Evolutionary conservation across 192 early-diverging fungal genomes (phyloP), one percentile per base, ranked within the genome.

Genomic region (Coemansia sp.): DNA sequence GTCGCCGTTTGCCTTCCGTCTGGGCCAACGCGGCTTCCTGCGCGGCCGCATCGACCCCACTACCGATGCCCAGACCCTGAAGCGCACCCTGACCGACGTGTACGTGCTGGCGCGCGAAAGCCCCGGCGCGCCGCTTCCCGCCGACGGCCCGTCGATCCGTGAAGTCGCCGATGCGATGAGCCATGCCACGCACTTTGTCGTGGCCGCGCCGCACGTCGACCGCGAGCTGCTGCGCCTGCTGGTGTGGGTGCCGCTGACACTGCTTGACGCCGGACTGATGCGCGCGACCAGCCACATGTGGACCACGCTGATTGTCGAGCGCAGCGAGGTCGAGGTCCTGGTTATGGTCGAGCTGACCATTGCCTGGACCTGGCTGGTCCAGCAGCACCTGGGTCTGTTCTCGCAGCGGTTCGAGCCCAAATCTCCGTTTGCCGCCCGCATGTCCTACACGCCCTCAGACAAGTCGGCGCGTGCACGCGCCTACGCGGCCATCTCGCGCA

Each of bases 361-460:
- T 12, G 84, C 85, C 8, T 99, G 96, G 96, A 83, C 84, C 36
- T 89, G 85, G 79, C 83, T 86, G 38, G 79, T 85, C 14, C 72
- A 83, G 47, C 81, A 91, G 40, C 79, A 84, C 45, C 86, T 87
- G 49, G 96, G 96, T 8, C 58, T 99, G 28, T 99, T 88, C 54
- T 87, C 84, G 27, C 75, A 65, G 22, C 66, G 65, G 23, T 78
- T 71, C 25, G 58, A 63, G 53, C 70, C 71, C 10, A 44, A 58
- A 11, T 84, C 90, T 61, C 91, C 94, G 10, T 99, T 97, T 78
- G 85, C 84, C 36, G 82, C 74, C 58, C 89, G 88, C 57, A 95
- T 98, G 91, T 87, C 87, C 20, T 97, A 98, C 64, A 82, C 90
- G 20, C 90, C 93, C 5, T 90, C 92, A 2, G 88, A 89, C 69